Percentiles rank a stretch among this genome's conserved stretches.
phyloP scores from a whole-genome alignment of 495 filamentous ascomycete genomes.

The Xylaria cubensis region DNA sequence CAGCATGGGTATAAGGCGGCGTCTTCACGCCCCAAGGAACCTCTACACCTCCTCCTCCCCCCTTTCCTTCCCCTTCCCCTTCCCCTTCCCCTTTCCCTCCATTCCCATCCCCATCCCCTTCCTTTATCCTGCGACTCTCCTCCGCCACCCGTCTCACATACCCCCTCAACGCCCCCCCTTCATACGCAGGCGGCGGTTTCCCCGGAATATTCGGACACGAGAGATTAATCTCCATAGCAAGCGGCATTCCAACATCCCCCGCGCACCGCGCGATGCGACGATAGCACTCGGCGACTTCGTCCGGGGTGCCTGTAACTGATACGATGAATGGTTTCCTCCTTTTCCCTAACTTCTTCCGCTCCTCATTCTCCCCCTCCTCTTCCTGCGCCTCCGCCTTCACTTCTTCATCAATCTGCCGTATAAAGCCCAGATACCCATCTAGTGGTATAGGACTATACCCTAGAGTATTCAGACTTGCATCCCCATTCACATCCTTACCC shows the following conservation, averaged over 20 bases:
- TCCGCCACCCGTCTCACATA: conserved; percentile 55
- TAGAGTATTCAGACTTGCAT: conserved; percentile 71
- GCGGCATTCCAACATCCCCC: conserved; percentile 33
- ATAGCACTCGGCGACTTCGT: conserved; percentile 58
- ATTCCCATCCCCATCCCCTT: too few species aligned
- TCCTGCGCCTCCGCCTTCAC: conserved; percentile 35
- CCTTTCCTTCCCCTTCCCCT: not conserved
- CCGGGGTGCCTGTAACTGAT: conserved; percentile 67
- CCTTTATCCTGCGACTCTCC: not conserved
- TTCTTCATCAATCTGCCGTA: conserved; percentile 51
- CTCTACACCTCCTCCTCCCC: not conserved
- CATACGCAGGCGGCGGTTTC: conserved; percentile 72
- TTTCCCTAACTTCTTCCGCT: conserved; percentile 12
- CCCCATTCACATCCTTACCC: not conserved
- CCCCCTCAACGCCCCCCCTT: conserved; percentile 44
- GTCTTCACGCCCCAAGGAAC: conserved; percentile 69
- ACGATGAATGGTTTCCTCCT: conserved; percentile 66
- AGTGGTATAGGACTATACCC: conserved; percentile 74
- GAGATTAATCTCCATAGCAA: conserved; percentile 75
- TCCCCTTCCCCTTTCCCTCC: not conserved
- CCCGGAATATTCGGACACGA: conserved; percentile 74
- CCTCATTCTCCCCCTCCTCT: not conserved
- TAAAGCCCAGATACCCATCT: conserved; percentile 66
- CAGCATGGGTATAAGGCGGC: conserved; percentile 72
- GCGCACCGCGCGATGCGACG: conserved; percentile 30